These are phyloP conservation scores for Endocalyx cinctus DNA, from an alignment of 2,329 filamentous ascomycete species.

Conservation along the genomic window DNA sequence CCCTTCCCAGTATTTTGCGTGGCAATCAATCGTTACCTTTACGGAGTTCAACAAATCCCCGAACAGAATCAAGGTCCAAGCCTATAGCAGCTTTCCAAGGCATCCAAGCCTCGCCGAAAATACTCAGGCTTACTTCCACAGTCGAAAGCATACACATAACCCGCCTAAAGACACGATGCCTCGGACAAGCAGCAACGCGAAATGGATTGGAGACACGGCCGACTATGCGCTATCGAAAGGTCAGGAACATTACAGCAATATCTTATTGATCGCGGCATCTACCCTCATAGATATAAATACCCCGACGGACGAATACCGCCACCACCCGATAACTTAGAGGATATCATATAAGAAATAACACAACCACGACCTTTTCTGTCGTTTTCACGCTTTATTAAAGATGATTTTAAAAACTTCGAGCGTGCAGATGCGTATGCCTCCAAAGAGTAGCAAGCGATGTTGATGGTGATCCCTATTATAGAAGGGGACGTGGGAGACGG, in stretches of 20 bases:
- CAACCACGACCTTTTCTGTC: conserved; percentile 13
- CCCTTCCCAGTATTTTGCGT: too few species aligned
- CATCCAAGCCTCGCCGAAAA: too few species aligned
- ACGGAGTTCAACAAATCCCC: too few species aligned
- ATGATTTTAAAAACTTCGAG: conserved; percentile 16
- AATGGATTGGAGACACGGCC: too few species aligned
- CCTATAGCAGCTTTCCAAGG: too few species aligned
- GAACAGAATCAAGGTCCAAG: too few species aligned
- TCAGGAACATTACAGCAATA: conserved; percentile 23
- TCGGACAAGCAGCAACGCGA: too few species aligned
- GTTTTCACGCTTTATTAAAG: conserved; percentile 9
- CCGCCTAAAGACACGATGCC: too few species aligned
- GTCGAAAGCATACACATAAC: too few species aligned
- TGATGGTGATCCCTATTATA: conserved; percentile 6
- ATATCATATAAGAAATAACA: conserved; percentile 1
- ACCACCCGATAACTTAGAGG: conserved; percentile 2
- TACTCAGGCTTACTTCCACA: too few species aligned
- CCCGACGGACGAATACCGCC: not conserved
- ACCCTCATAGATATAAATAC: conserved; percentile 6
- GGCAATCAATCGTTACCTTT: too few species aligned
- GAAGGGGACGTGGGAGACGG: conserved; percentile 4
- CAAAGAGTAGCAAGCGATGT: conserved; percentile 6
- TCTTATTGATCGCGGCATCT: conserved; percentile 18
- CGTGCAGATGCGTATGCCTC: conserved; percentile 5
- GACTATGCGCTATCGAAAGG: too few species aligned